Evolutionary conservation across 225 moss, liverwort and hornwort genomes (phyloP), one percentile per base, ranked within the genome.

Genomic region (Asterella californica): DNA sequence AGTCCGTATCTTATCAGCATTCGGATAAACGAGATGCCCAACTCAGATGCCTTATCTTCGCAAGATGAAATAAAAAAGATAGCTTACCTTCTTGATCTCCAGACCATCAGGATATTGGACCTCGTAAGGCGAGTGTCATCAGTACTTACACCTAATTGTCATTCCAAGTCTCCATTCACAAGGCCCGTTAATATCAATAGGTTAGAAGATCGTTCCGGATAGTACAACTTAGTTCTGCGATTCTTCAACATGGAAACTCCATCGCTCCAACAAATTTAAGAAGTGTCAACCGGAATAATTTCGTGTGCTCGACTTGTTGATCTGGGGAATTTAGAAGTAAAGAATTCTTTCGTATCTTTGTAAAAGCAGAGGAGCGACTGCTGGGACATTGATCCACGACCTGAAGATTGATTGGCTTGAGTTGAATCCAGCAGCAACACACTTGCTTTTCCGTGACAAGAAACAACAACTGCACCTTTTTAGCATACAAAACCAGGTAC

Each of bases 401-500:
- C 80, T 86, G 76, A 92, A 92, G 75, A 91, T 97, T 24, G 96
- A 97, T 68, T 97, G 96, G 96, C 84, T 97, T 73, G 96, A 97
- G 87, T 83, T 97, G 55, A 97, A 97, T 77, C 91, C 90, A 25
- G 81, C 73, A 48, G 91, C 96, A 69, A 97, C 86, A 54, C 90
- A 92, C 79, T 82, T 97, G 77, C 90, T 97, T 18, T 97, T 93
- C 70, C 90, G 94, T 12, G 94, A 97, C 85, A 91, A 90, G 75
- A 97, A 90, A 80, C 93, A 94, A 24, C 91, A 97, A 70, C 85
- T 97, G 22, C 88, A 97, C 84, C 87, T 97, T 60, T 94, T 94
- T 83, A 89, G 91, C 75, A 82, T 97, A 79, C 70, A 78, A 49
- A 91, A 84, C 62, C 91, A 94, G 91, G 96, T 97, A 57, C 33